phyloP scores from a whole-genome alignment of 768 basidiomycete genomes.

The Leucosporidium creatinivorum region DNA sequence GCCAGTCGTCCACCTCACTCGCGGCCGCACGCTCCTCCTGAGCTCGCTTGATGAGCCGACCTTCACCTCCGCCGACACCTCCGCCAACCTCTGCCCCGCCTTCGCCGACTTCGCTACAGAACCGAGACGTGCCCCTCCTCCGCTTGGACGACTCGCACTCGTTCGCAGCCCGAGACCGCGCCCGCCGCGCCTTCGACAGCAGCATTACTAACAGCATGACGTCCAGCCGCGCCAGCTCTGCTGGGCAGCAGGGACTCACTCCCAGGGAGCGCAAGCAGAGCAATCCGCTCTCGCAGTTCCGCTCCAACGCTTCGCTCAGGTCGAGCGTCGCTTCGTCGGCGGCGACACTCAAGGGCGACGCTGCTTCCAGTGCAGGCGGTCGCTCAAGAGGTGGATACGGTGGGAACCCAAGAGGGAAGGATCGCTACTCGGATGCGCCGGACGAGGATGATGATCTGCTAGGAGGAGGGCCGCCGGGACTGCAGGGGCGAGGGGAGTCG shows the following conservation, averaged over 20 bases:
- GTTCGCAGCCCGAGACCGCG: constrained; percentile 1
- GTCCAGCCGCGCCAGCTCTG: background rate
- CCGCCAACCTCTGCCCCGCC: background rate
- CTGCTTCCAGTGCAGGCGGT: background rate
- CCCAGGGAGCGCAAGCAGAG: constrained; percentile 19
- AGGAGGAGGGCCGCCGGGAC: background rate
- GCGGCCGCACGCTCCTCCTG: too few relatives aligned
- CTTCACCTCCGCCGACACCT: background rate
- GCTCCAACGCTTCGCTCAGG: background rate
- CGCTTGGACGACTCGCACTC: background rate
- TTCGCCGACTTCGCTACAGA: background rate
- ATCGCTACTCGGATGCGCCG: constrained; percentile 8
- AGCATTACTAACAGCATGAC: too few relatives aligned
- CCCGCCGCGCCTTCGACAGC: background rate
- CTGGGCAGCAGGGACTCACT: too few relatives aligned
- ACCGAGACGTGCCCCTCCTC: background rate
- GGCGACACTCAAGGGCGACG: background rate
- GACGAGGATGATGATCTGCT: constrained; percentile 11
- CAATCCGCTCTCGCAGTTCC: constrained; percentile 26
- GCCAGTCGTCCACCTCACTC: too few relatives aligned
- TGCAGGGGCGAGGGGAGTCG: constrained; percentile 26
- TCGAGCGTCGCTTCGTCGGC: background rate
- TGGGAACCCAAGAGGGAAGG: background rate
- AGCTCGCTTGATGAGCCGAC: too few relatives aligned
- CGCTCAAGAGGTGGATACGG: background rate